These are phyloP conservation scores for Debaryomyces fabryi DNA, from an alignment of 1,139 yeast species.

Conservation along the genomic window DNA sequence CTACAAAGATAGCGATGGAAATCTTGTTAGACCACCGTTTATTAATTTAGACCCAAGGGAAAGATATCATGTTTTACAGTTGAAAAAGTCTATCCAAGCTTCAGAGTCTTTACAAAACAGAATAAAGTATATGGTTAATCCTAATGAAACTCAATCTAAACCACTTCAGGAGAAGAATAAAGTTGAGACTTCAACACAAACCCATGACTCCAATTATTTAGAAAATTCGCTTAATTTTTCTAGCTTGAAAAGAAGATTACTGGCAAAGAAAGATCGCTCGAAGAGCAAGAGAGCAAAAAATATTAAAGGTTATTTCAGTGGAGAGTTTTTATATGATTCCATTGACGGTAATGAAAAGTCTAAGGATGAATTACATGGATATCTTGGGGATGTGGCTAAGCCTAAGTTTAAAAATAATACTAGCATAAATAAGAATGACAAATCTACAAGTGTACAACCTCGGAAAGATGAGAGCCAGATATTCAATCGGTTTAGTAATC, in stretches of 20 bases:
- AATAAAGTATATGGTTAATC: conserved; percentile 44
- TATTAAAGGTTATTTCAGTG: conserved; percentile 32
- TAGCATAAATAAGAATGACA: background rate
- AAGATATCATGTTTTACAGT: conserved; percentile 44
- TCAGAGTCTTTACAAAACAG: conserved; percentile 35
- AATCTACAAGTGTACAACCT: conserved; percentile 8
- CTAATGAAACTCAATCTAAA: conserved; percentile 40
- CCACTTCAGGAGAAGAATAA: conserved; percentile 17
- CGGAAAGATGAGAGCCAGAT: conserved; percentile 21
- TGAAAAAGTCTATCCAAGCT: conserved; percentile 42
- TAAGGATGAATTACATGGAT: conserved; percentile 28
- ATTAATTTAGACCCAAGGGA: conserved; percentile 49
- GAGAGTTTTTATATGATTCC: conserved; percentile 43
- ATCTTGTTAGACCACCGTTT: conserved; percentile 49
- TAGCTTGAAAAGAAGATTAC: conserved; percentile 18
- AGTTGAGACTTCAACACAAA: conserved; percentile 49
- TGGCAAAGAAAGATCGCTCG: conserved; percentile 13
- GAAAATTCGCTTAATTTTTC: conserved; percentile 29
- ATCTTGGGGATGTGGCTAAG: conserved; percentile 33
- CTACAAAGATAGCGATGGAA: conserved; percentile 41
- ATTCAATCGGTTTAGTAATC: conserved; percentile 16
- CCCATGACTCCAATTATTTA: conserved; percentile 37
- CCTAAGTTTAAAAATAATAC: conserved; percentile 27
- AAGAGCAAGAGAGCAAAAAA: conserved; percentile 21
- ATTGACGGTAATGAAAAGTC: conserved; percentile 17